Conservation (phyloP, 2,329 filamentous ascomycete species). For the Neofusicoccum parvum region DNA sequence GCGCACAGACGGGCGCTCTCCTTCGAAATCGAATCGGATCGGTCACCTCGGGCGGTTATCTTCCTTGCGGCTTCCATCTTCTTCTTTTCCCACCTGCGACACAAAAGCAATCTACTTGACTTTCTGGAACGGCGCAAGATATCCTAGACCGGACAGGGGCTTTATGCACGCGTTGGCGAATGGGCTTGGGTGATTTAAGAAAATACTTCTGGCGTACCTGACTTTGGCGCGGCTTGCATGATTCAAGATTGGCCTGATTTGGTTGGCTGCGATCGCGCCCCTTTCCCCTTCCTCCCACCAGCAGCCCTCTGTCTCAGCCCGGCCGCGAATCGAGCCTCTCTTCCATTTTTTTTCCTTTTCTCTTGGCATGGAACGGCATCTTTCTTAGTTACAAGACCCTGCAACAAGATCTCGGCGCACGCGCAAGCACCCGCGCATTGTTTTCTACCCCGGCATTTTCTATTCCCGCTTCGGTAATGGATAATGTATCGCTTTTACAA, state of each 20-base stretch:
- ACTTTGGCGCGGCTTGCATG: conserved; percentile 20
- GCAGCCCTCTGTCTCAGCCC: conserved; percentile 4
- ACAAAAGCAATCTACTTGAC: conserved; percentile 21
- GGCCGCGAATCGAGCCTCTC: not conserved
- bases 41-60: conserved; percentile 24
- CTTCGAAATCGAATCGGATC: conserved; percentile 26
- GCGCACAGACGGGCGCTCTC: conserved; percentile 4
- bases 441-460: conserved; percentile 4
- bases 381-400: not conserved
- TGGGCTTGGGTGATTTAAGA: conserved; percentile 20
- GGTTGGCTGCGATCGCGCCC: conserved; percentile 10
- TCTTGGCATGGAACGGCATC: not conserved
- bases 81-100: conserved; percentile 20
- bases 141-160: conserved; percentile 20
- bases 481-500: conserved; percentile 8
- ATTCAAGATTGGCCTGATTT: conserved; percentile 18
- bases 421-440: conserved; percentile 4
- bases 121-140: conserved; percentile 21
- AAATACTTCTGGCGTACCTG: conserved; percentile 21
- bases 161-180: conserved; percentile 20
- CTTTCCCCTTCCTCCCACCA: conserved; percentile 8
- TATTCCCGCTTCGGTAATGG: conserved; percentile 12
- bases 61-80: conserved; percentile 24
- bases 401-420: conserved; percentile 1
- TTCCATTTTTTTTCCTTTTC: not conserved